Conservation (phyloP, 441 rosid species). For the Eutrema salsugineum region DNA sequence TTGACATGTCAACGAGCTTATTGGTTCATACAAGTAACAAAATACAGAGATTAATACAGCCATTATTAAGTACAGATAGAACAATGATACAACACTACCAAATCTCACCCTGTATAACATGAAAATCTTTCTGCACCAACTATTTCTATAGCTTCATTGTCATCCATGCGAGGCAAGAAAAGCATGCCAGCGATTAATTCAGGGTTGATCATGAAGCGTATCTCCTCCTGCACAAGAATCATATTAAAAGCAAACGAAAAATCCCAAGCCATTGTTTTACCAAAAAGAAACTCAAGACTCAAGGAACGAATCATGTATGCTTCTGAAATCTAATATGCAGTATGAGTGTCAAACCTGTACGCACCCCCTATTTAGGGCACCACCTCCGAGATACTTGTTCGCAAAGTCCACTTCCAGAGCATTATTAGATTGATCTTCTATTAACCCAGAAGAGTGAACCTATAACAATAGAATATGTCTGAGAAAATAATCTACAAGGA, state of each 20-base stretch:
- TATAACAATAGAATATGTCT: constrained; percentile 28
- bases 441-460: constrained; percentile 59
- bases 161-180: constrained; percentile 86
- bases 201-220: constrained; percentile 95
- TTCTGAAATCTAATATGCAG: constrained; percentile 7
- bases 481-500: neutral
- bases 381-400: constrained; percentile 87
- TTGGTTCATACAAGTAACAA: constrained; percentile 1
- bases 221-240: constrained; percentile 71
- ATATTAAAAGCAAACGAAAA: neutral
- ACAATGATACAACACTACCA: neutral
- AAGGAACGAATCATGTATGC: neutral
- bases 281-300: neutral
- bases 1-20: constrained; percentile 4
- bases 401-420: constrained; percentile 94
- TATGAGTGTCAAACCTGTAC: constrained; percentile 59
- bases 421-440: constrained; percentile 68
- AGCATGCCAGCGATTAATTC: constrained; percentile 92
- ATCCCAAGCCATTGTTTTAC: neutral
- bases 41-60: neutral
- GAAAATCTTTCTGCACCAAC: constrained; percentile 88
- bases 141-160: constrained; percentile 85
- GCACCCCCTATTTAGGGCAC: constrained; percentile 84
- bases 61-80: neutral
- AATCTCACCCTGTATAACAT: constrained; percentile 69